phyloP scores from a whole-genome alignment of 2,329 filamentous ascomycete species.

The Ophiostoma fasciatum region DNA sequence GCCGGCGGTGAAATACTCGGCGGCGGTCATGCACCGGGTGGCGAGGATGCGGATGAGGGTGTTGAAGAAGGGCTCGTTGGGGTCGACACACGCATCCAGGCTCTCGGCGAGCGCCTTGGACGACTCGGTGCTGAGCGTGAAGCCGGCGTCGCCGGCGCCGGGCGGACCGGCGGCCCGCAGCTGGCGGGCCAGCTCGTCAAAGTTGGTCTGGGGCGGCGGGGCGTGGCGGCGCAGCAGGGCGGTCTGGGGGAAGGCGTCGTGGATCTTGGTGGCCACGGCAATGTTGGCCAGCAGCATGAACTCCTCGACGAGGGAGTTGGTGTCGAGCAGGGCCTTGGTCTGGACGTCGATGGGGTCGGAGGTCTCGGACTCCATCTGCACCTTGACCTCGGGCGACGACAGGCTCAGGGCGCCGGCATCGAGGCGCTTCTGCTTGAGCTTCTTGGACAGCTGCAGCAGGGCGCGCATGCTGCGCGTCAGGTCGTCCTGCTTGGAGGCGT shows the following conservation, averaged over 20 bases:
- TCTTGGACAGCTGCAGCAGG: constrained; percentile 77
- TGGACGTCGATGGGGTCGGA: constrained; percentile 94
- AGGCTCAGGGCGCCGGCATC: constrained; percentile 89
- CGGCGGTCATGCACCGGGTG: constrained; percentile 97
- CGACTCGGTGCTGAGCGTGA: constrained; percentile 70
- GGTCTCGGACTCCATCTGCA: constrained; percentile 88
- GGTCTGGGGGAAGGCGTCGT: constrained; percentile 85
- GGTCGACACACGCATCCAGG: constrained; percentile 69
- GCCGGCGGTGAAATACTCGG: constrained; percentile 94
- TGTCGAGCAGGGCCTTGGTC: constrained; percentile 85
- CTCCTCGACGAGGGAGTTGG: constrained; percentile 94
- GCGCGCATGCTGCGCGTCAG: constrained; percentile 81
- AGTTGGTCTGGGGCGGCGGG: constrained; percentile 87
- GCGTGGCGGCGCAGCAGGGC: constrained; percentile 86
- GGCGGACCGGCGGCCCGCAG: constrained; percentile 44
- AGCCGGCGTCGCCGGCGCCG: constrained; percentile 43
- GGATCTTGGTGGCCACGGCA: constrained; percentile 80
- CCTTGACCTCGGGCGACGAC: constrained; percentile 93
- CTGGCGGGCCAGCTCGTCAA: constrained; percentile 85
- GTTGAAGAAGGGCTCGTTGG: constrained; percentile 87
- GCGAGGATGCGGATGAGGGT: constrained; percentile 94
- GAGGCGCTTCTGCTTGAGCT: constrained; percentile 88
- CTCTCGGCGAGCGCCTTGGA: constrained; percentile 90
- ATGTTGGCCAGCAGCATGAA: constrained; percentile 99
- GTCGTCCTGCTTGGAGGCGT: constrained; percentile 72